phyloP scores from a whole-genome alignment of 441 rosid species.

The Melastoma candidum region DNA sequence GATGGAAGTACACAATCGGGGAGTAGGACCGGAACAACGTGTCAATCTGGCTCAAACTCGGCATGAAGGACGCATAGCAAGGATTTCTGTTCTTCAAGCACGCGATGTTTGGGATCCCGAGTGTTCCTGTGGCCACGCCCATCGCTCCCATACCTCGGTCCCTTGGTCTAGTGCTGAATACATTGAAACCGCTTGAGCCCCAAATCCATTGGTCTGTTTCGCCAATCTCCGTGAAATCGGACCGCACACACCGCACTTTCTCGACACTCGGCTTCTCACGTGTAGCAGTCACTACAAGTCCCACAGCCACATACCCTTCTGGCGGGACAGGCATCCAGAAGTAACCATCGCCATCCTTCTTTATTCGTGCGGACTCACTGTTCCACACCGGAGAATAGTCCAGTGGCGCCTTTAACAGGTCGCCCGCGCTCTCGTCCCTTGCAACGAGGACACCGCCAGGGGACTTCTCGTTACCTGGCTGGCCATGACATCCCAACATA shows the following conservation, averaged over 20 bases:
- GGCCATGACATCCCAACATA: too few relatives aligned
- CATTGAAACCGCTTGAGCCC: constrained; percentile 8
- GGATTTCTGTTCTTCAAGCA: constrained; percentile 12
- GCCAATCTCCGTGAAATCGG: constrained; percentile 12
- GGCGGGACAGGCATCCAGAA: constrained; percentile 14
- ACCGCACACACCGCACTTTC: constrained; percentile 10
- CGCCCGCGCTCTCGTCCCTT: too few relatives aligned
- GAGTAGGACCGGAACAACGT: constrained; percentile 6
- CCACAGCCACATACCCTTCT: constrained; percentile 9
- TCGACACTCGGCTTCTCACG: constrained; percentile 5
- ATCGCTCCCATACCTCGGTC: background rate
- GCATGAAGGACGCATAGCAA: constrained; percentile 8
- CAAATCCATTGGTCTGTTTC: constrained; percentile 7
- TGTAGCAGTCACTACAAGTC: constrained; percentile 4
- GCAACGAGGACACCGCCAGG: too few relatives aligned
- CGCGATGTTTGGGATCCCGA: constrained; percentile 4
- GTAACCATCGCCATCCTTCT: constrained; percentile 6
- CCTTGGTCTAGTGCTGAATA: constrained; percentile 4
- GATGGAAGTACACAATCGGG: constrained; percentile 13
- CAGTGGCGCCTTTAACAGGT: constrained; percentile 2
- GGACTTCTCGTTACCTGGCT: too few relatives aligned
- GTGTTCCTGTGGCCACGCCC: constrained; percentile 2
- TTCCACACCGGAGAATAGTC: constrained; percentile 15
- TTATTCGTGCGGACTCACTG: constrained; percentile 9
- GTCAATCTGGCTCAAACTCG: constrained; percentile 5